phyloP scores from a whole-genome alignment of 805 yeast genomes.

The Tetrapisispora arboricola region DNA sequence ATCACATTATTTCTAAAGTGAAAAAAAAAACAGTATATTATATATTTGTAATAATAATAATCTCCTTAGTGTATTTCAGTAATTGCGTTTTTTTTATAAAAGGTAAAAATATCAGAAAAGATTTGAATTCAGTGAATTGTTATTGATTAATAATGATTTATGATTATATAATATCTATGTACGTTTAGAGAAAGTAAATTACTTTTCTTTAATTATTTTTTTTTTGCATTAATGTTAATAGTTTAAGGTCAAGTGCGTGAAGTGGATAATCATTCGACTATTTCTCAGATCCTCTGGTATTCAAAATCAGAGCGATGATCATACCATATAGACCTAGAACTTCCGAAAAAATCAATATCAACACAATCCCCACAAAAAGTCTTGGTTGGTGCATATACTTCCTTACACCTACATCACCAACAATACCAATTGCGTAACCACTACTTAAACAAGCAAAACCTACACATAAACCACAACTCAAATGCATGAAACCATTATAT shows the following conservation, averaged over 20 bases:
- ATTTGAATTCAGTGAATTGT: no score
- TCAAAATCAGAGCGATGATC: constrained; percentile 87
- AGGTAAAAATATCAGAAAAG: no score
- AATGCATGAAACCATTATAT: constrained; percentile 95
- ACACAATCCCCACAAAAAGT: constrained; percentile 79
- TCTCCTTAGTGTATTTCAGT: background rate
- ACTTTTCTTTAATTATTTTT: background rate
- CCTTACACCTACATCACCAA: constrained; percentile 89
- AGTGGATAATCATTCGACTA: no score
- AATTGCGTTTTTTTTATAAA: no score
- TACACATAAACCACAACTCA: constrained; percentile 90
- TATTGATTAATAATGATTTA: background rate
- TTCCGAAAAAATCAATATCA: constrained; percentile 84
- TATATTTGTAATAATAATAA: background rate
- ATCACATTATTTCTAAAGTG: no score
- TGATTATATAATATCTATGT: background rate
- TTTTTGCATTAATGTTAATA: background rate
- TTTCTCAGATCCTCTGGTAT: constrained; percentile 69
- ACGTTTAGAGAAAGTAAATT: no score
- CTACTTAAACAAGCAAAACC: constrained; percentile 95
- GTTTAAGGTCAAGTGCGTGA: no score
- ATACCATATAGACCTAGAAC: constrained; percentile 87
- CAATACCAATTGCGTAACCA: constrained; percentile 93
- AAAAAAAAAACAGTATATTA: no score
- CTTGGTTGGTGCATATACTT: constrained; percentile 82